These are phyloP conservation scores for Colletotrichum sp. DNA, from an alignment of 2,329 filamentous ascomycete genomes.

Conservation along the genomic window DNA sequence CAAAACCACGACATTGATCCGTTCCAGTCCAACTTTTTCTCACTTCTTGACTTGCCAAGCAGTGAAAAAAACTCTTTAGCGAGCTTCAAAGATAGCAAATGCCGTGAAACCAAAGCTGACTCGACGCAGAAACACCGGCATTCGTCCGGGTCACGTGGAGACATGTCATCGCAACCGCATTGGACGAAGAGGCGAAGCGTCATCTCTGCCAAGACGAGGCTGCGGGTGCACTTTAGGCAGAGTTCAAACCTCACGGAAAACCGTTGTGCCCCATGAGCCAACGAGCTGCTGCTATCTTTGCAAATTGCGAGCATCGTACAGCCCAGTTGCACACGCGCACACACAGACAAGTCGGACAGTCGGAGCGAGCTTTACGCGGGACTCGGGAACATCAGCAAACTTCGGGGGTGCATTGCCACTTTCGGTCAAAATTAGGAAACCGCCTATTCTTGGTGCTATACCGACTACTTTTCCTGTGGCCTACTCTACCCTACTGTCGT, in stretches of 20 bases:
- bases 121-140: background rate
- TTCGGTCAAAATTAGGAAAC: background rate
- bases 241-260: background rate
- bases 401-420: background rate
- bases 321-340: background rate
- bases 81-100: background rate
- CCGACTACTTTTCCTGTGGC: no score
- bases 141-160: background rate
- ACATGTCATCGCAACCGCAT: background rate
- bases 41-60: background rate
- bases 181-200: background rate
- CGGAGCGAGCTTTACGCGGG: background rate
- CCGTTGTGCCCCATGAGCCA: background rate
- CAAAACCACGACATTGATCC: background rate
- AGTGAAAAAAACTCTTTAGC: background rate
- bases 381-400: slow-evolving; percentile 1
- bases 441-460: no score
- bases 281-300: background rate
- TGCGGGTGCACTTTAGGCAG: background rate
- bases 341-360: background rate
- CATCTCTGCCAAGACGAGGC: background rate
- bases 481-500: no score
- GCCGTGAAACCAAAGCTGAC: slow-evolving; percentile 7
- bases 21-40: background rate
- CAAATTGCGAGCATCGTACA: background rate